Evolutionary conservation across 75 land plant species (phyloP).

Genomic region (Ceratopteris richardii): DNA sequence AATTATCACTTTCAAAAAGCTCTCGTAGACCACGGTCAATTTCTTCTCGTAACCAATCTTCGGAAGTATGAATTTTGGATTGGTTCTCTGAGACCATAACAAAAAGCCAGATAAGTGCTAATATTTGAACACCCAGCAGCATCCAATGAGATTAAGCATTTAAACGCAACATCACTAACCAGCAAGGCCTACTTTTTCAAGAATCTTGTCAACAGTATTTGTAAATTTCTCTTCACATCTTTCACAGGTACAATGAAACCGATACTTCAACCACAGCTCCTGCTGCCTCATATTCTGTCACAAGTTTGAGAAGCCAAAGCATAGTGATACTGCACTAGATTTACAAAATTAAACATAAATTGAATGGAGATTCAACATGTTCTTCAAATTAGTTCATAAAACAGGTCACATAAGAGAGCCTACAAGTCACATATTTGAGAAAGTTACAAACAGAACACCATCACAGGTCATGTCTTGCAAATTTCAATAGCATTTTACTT

Average conservation of each 20-base stretch:
- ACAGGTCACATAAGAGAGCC: no score
- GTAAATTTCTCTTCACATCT: constrained; percentile 26
- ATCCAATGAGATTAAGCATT: no score
- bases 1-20: not conserved
- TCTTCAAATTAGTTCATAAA: no score
- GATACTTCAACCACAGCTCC: constrained; percentile 44
- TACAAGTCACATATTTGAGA: no score
- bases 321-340: no score
- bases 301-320: not conserved
- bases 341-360: no score
- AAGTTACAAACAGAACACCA: no score
- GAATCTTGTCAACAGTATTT: constrained; percentile 24
- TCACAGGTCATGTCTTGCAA: no score
- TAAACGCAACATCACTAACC: no score
- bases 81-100: not conserved
- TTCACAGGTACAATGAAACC: constrained; percentile 35
- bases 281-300: constrained; percentile 31
- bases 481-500: no score
- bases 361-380: no score
- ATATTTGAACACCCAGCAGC: no score
- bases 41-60: not conserved
- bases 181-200: constrained; percentile 9
- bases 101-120: not conserved
- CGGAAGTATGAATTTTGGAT: not conserved
- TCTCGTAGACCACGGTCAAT: not conserved